Evolutionary conservation across 495 filamentous ascomycete genomes (phyloP), one percentile per base, ranked within the genome.

Genomic region (Penicillium dipodomyicola): DNA sequence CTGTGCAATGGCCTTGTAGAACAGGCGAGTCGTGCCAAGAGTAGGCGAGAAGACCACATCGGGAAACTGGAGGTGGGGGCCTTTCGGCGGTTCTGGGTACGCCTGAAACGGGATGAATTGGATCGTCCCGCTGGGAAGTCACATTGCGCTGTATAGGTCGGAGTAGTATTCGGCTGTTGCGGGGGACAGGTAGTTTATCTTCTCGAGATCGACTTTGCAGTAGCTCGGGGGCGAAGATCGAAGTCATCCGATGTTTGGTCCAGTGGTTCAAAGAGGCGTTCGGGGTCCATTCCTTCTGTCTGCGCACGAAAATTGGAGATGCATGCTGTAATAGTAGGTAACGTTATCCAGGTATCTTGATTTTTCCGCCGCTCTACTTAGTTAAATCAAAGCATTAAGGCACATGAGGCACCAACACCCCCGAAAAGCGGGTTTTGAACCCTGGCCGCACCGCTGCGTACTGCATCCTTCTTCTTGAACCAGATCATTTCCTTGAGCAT

Each of bases 31-130:
- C 9, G 52, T 51, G 1, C 65, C 64, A 7, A 65, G 50, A 19
- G 64, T 77, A 22, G 72, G 72, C 4, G 65, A 73, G 58, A 82
- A 73, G 29, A 81, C 48, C 9, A 81, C 43, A 1, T 77, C 37
- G 20, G 54, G 43, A 50, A 61, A 57, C 56, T 56, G n/a, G 40
- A 29, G 22, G 30, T 42, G 46, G 10, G 6, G 43, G 19, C 30
- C 46, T 29, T 45, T 50, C 19, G 55, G 45, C 30, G 56, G 57
- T 25, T 52, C 47, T 30, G 58, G 47, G n/a, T 19, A 49, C 9
- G 49, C 33, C 32, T 58, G 39, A 20, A 58, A 33, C 40, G 20
- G 41, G 33, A 58, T 14, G 22, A 49, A 58, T 29, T 52, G 25
- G 20, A 58, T 25, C 0, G 56, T 40, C 15, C 49, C 49, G 14